Evolutionary conservation across 2,329 filamentous ascomycete species (phyloP).

Genomic region (Pseudocercospora fijiensis): DNA sequence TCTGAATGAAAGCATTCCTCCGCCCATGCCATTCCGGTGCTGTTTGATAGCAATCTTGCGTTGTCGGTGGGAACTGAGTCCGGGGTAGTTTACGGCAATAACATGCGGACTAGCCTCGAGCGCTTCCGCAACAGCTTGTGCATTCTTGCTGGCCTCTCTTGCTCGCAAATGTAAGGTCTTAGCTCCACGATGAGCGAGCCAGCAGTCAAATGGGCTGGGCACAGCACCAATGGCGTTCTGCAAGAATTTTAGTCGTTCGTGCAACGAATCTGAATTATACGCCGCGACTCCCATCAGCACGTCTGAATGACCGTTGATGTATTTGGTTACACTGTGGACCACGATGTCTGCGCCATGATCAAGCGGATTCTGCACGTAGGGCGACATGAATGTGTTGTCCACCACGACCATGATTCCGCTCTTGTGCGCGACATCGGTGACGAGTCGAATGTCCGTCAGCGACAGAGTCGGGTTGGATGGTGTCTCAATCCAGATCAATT

Average conservation of each 20-base stretch:
- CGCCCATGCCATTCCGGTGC: conserved; percentile 90
- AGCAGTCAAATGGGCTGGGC: conserved; percentile 92
- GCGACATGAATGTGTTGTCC: conserved; percentile 96
- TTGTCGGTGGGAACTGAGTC: conserved; percentile 82
- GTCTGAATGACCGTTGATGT: conserved; percentile 96
- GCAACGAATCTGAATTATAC: conserved; percentile 82
- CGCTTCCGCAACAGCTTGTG: conserved; percentile 69
- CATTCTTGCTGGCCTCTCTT: conserved; percentile 79
- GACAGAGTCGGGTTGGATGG: conserved; percentile 93
- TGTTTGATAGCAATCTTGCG: conserved; percentile 82
- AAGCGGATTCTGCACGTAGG: conserved; percentile 94
- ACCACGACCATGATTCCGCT: conserved; percentile 95
- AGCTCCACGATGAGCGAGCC: conserved; percentile 93
- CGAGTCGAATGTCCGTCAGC: conserved; percentile 86
- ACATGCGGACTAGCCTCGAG: conserved; percentile 80
- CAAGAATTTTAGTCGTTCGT: conserved; percentile 77
- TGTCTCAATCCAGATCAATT: conserved; percentile 94
- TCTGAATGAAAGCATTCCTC: conserved; percentile 96
- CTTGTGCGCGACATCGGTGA: conserved; percentile 78
- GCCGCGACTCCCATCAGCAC: conserved; percentile 97
- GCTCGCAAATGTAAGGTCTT: conserved; percentile 96
- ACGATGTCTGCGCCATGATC: conserved; percentile 95
- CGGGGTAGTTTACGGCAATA: conserved; percentile 91
- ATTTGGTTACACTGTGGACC: conserved; percentile 96
- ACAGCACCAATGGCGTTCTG: conserved; percentile 98